Conservation (phyloP, 75 land plant genomes). For the Chamaecyparis obtusa region DNA sequence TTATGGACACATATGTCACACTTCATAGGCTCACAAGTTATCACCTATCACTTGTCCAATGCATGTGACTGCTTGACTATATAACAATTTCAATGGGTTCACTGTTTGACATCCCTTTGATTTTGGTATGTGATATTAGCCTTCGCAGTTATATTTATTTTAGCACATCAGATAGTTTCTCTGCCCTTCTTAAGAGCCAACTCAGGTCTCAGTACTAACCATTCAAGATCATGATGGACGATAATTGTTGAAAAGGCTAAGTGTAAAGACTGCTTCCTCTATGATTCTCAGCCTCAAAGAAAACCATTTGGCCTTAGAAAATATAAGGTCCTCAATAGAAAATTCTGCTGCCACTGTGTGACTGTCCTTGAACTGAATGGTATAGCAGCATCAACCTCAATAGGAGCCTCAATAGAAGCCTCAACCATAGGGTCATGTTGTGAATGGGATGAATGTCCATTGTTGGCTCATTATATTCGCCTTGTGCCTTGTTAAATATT, state of each 20-base stretch:
- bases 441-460: no score
- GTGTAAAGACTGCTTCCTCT: not conserved
- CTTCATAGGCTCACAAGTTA: not conserved
- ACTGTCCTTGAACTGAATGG: no score
- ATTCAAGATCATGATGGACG: not conserved
- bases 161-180: not conserved
- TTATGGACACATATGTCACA: not conserved
- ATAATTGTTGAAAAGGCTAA: not conserved
- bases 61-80: not conserved
- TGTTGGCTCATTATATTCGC: no score
- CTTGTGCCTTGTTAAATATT: no score
- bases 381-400: no score
- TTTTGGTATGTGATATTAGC: not conserved
- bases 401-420: no score
- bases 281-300: not conserved
- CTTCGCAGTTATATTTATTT: not conserved
- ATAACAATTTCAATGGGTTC: not conserved
- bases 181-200: not conserved
- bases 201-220: not conserved
- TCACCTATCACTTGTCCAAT: not conserved
- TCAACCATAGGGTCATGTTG: no score
- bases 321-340: not conserved
- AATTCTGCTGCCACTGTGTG: no score
- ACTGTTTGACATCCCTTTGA: not conserved
- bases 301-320: not conserved